These are phyloP conservation scores for Babesia bovis DNA, from an alignment of 169 alveolate species.

Conservation along the genomic window DNA sequence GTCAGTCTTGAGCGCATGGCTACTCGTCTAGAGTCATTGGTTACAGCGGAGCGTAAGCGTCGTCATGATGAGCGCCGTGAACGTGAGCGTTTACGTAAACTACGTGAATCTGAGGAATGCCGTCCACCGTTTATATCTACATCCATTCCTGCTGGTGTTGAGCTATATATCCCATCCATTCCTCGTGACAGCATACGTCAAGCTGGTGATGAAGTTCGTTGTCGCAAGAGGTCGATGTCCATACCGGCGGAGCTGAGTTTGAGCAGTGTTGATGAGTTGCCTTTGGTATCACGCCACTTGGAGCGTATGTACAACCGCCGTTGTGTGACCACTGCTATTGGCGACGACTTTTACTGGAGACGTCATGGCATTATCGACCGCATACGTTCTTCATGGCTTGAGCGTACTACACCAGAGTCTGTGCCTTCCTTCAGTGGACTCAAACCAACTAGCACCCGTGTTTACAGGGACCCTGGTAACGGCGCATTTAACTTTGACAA, in stretches of 20 bases:
- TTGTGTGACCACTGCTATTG: constrained; percentile 41
- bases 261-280: constrained; percentile 13
- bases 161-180: not conserved
- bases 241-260: constrained; percentile 35
- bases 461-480: constrained; percentile 10
- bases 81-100: constrained; percentile 13
- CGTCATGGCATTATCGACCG: constrained; percentile 40
- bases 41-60: constrained; percentile 14
- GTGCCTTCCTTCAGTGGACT: not conserved
- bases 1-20: constrained; percentile 26
- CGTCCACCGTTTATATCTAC: constrained; percentile 20
- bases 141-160: constrained; percentile 25
- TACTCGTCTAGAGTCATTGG: not conserved
- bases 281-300: not conserved
- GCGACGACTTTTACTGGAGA: constrained; percentile 42
- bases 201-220: not conserved
- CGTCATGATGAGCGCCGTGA: constrained; percentile 8
- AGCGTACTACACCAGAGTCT: not conserved
- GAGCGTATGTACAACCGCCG: constrained; percentile 26
- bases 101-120: not conserved
- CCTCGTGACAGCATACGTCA: constrained; percentile 12
- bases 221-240: constrained; percentile 35
- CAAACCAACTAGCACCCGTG: constrained; percentile 3
- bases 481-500: constrained; percentile 38
- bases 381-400: constrained; percentile 33